Base-by-base conservation (phyloP, 345 rosid species). In the Dimocarpus longan region DNA sequence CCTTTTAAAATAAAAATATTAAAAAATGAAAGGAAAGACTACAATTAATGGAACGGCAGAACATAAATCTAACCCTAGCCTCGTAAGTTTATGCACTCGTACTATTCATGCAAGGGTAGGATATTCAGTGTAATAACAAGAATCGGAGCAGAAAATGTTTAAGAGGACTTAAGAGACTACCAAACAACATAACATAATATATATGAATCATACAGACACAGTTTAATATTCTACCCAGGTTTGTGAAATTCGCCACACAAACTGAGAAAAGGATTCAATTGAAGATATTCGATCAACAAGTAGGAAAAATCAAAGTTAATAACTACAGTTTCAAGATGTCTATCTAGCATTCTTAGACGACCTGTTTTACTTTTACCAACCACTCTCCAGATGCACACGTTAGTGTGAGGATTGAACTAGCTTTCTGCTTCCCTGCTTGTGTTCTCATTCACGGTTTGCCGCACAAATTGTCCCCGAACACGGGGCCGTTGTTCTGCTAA, bases 401-500 rank as follows among this genome's bases (percentile, higher is more conserved):
- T 73, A 56, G 76, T 57, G 24, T 26, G 19, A 28, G n/a, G n/a
- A 21, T 48, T 70, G 12, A 66, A 66, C 75, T 60, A 72, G 50
- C 66, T 57, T 68, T 78, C 86, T 28, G 78, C 26, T 26, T 74
- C 69, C 67, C 76, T 75, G 83, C 79, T 74, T 65, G 81, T 68
- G 72, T 43, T 74, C 57, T 77, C 75, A 12, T 69, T 85, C 24
- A 62, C 73, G 56, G 80, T 70, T 18, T 77, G 85, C 22, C 83
- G 77, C 54, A 79, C 79, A 13, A 85, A 85, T 74, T 82, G 87
- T 59, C 85, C 85, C 0, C 81, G 80, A 12, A 82, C 32, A 11
- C 83, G 85, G 0, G 81, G 83, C 22, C 83, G 79, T 59, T 77
- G 87, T 71, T 85, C 87, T 10, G 85, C 85, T 74, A 85, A 66